Evolutionary conservation across 1,284 basidiomycete genomes (phyloP), one percentile per base, ranked within the genome.

Genomic region (Ganoderma lingzhi): DNA sequence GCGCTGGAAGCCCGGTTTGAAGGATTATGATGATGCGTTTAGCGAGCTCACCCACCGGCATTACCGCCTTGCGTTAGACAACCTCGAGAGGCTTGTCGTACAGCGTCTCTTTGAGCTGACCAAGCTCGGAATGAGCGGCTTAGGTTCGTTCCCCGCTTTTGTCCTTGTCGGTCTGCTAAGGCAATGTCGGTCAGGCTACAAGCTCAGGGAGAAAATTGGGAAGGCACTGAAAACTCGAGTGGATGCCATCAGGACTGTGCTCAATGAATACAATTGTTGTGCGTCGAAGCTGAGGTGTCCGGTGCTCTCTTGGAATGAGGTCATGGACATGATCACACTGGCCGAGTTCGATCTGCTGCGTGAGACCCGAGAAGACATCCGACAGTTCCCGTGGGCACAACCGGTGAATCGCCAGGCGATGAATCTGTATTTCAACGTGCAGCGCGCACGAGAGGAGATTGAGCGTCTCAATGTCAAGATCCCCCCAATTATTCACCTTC

Each of bases 271-370:
- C 69, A 80, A 80, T 59, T 39, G 39, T 0, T 63, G 70, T 1
- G 77, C 75, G 3, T 53, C n/a, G 4, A 48, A 14, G 8, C 44
- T 75, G 58, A 69, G 66, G 6, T 39, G 77, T 69, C 53, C 78
- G 69, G 32, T 68, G 65, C 71, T 83, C 15, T 44, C 63, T 3
- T 82, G 79, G 77, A 70, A 74, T 4, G 74, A 81, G 32, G 70
- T 84, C 14, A 68, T 78, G 5, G 70, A 78, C 9, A 78, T 78
- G 63, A 68, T 70, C 0, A 79, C 78, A 23, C 70, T 83, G 0
- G 76, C 77, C 6, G 80, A 83, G 28, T 82, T 82, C 55, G 78
- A 80, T 44, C 71, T 83, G 0, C 75, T 83, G 1, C 70, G 72
- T 5, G 75, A 81, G 44, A 32, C 59, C 64, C 69, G 2, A 51